Percentiles rank a stretch among this genome's conserved stretches.
These are phyloP conservation scores for Fusarium musae DNA, from an alignment of 2,329 filamentous ascomycete species.

Conservation along the genomic window DNA sequence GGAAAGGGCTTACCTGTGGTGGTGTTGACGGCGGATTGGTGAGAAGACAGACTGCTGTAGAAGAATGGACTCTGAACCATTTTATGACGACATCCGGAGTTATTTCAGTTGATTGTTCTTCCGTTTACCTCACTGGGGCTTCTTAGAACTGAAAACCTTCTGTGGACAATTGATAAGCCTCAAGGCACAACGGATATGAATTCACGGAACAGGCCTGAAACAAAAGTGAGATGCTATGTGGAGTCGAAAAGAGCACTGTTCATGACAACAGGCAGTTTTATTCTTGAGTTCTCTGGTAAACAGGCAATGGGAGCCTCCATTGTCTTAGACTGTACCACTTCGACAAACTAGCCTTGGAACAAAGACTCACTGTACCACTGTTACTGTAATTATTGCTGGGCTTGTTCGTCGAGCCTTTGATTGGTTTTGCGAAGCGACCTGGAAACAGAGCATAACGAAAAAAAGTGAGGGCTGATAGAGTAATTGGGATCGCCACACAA, in stretches of 20 bases:
- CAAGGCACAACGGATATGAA: not conserved
- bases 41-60: not conserved
- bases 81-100: not conserved
- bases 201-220: not conserved
- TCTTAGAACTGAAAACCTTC: too few species aligned
- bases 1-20: not conserved
- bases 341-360: rapidly evolving
- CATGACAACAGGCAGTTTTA: not conserved
- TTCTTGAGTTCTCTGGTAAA: not conserved
- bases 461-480: too few species aligned
- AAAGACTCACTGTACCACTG: rapidly evolving
- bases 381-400: too few species aligned
- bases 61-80: too few species aligned
- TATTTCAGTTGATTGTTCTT: not conserved
- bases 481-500: not conserved
- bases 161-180: not conserved
- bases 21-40: not conserved
- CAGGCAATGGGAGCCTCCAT: rapidly evolving
- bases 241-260: too few species aligned
- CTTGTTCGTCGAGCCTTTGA: too few species aligned
- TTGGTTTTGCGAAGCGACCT: rapidly evolving
- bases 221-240: rapidly evolving
- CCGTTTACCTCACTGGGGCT: rapidly evolving
- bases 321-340: rapidly evolving
- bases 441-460: rapidly evolving